A percentile compares a stretch with the other conserved stretches of the same genome.
Conservation (phyloP, 2,329 filamentous ascomycete species). For the Passalora sequoiae region DNA sequence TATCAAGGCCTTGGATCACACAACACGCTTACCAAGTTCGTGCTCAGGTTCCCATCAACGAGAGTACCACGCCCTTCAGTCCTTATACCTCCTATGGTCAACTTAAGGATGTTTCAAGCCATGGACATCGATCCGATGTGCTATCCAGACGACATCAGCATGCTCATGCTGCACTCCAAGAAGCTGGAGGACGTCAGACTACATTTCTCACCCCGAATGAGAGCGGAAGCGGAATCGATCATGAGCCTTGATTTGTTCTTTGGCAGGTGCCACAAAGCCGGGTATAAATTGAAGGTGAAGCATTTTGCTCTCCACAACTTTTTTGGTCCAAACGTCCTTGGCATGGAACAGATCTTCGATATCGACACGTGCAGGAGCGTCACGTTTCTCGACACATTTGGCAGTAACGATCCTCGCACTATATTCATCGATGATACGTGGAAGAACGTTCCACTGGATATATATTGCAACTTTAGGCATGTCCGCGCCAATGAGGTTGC, state of each 20-base stretch:
- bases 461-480: conserved; percentile 14
- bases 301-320: conserved; percentile 55
- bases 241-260: conserved; percentile 53
- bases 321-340: conserved; percentile 49
- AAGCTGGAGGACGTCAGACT: conserved; percentile 52
- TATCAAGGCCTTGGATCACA: conserved; percentile 53
- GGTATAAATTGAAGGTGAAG: conserved; percentile 44
- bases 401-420: conserved; percentile 39
- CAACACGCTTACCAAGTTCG: conserved; percentile 49
- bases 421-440: conserved; percentile 56
- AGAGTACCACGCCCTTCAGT: conserved; percentile 54
- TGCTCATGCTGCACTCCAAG: conserved; percentile 50
- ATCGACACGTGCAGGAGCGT: conserved; percentile 41
- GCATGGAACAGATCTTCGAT: conserved; percentile 45
- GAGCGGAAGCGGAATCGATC: conserved; percentile 53
- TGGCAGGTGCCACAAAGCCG: conserved; percentile 48
- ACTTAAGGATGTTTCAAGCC: conserved; percentile 49
- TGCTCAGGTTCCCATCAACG: conserved; percentile 51
- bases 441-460: conserved; percentile 32
- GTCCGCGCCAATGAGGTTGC: conserved; percentile 29
- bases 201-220: conserved; percentile 60
- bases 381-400: conserved; percentile 52
- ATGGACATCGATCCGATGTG: conserved; percentile 60
- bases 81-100: conserved; percentile 53
- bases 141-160: conserved; percentile 58